Conservation (phyloP, 116 monocot genomes). For the Iris pallida region DNA sequence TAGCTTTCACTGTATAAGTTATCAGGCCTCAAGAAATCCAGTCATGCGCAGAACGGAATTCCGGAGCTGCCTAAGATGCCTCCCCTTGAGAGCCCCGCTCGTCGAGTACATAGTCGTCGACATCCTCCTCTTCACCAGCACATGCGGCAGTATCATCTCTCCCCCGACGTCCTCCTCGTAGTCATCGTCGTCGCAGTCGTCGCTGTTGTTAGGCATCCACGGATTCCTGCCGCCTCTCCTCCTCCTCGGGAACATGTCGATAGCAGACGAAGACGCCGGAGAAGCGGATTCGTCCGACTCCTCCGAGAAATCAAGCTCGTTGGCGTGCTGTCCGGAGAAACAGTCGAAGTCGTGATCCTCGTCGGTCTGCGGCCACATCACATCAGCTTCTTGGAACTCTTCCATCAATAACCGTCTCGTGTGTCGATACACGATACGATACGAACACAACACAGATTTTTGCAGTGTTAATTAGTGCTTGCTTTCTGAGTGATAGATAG, state of each 20-base stretch:
- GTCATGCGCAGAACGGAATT: conserved; percentile 19
- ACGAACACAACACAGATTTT: no score
- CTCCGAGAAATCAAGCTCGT: background rate
- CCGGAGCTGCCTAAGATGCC: conserved; percentile 9
- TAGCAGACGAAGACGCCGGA: no score
- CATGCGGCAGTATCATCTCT: conserved; percentile 6
- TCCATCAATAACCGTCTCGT: background rate
- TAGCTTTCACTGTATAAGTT: no score
- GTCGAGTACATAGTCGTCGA: background rate
- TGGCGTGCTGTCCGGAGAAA: no score
- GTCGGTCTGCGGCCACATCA: conserved; percentile 5
- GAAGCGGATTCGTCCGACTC: no score
- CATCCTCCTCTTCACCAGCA: background rate
- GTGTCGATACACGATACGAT: no score
- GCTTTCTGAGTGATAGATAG: no score
- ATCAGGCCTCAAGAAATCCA: conserved; percentile 16
- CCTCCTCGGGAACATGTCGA: no score
- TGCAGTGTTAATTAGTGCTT: no score
- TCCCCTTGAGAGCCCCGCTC: conserved; percentile 4
- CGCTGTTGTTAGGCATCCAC: background rate
- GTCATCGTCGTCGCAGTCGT: background rate
- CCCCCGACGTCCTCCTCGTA: no score
- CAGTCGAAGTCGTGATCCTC: background rate
- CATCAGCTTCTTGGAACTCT: conserved; percentile 17
- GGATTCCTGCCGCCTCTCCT: background rate